A percentile compares a stretch with the other conserved stretches of the same genome.
Conservation (phyloP, 2,329 filamentous ascomycete species). For the Periconia digitata region DNA sequence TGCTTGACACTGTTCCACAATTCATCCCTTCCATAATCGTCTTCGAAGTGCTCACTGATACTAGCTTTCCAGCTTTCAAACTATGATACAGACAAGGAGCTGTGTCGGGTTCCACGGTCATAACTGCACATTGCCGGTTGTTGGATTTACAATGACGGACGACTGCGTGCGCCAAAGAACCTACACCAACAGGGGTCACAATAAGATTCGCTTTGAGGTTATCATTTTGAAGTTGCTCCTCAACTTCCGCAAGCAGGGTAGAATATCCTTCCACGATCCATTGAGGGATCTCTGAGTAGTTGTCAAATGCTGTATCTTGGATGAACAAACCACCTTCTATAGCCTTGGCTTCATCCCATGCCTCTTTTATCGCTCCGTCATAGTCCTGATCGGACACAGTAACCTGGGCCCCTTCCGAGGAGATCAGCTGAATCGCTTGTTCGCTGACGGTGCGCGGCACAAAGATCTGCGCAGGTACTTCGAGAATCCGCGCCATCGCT, state of each 20-base stretch:
- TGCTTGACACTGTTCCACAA: constrained; percentile 68
- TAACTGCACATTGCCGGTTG: constrained; percentile 45
- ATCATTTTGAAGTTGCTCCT: constrained; percentile 57
- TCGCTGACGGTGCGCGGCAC: constrained; percentile 65
- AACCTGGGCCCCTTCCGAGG: constrained; percentile 64
- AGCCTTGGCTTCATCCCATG: constrained; percentile 49
- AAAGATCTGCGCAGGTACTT: constrained; percentile 59
- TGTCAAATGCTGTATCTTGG: constrained; percentile 68
- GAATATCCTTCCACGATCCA: constrained; percentile 80
- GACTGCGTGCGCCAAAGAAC: constrained; percentile 71
- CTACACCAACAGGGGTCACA: constrained; percentile 70
- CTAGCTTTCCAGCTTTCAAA: constrained; percentile 44
- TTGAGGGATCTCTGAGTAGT: constrained; percentile 66
- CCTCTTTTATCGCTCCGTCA: constrained; percentile 61
- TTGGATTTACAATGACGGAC: constrained; percentile 63
- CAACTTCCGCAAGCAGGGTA: constrained; percentile 70
- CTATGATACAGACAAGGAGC: constrained; percentile 60
- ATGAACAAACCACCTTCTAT: constrained; percentile 56
- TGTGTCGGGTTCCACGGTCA: constrained; percentile 70
- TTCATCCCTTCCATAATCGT: constrained; percentile 79
- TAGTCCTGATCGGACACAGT: constrained; percentile 61
- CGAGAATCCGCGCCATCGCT: constrained; percentile 64
- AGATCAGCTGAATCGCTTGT: constrained; percentile 57
- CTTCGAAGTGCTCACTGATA: constrained; percentile 55
- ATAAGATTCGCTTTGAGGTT: constrained; percentile 51